Evolutionary conservation across 2,329 filamentous ascomycete species (phyloP), one percentile per base, ranked within the genome.

Genomic region (Albifimbria verrucaria): DNA sequence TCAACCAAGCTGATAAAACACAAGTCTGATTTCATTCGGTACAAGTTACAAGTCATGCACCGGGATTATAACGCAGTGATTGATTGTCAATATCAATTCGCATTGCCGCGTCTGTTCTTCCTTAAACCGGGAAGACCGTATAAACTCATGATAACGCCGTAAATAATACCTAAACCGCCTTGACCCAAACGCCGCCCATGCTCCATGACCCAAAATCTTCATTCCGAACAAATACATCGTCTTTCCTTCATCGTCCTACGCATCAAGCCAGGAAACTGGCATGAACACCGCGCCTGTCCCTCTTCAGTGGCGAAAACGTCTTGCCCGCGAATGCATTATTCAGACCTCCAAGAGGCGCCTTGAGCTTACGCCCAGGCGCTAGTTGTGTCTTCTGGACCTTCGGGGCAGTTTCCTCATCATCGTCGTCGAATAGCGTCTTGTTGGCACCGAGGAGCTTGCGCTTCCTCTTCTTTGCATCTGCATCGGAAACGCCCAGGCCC

Each of bases 291-390:
- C 85, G 82, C 53, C 81, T 79, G 49, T 90, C 84, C 65, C 81
- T 81, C 72, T 92, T 92, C 54, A 92, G 71, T 7, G 88, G 88
- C 18, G 88, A 91, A 66, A 92, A 91, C 4, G 76, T 64, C 18
- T 72, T 72, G 12, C 75, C 75, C 12, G 77, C 62, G 49, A 87
- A 82, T 0, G 71, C 80, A 63, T 70, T 77, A 43, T 72, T 67
- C n/a, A 66, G 66, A 26, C 70, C 68, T 39, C 63, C 71, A 45
- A 78, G 67, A 2, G 69, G 70, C 23, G 70, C 68, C 58, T 74
- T 72, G 50, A 64, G 28, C 57, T 57, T 57, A 46, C 68, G 56
- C 3, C 58, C 58, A 32, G 57, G 55, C 18, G 55, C 65, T 47
- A 72, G 61, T 48, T 62, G 59, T 22, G 64, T 51, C 58, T 74